Evolutionary conservation across 192 early-diverging fungal species (phyloP).

Genomic region (Coemansia guatemalensis): DNA sequence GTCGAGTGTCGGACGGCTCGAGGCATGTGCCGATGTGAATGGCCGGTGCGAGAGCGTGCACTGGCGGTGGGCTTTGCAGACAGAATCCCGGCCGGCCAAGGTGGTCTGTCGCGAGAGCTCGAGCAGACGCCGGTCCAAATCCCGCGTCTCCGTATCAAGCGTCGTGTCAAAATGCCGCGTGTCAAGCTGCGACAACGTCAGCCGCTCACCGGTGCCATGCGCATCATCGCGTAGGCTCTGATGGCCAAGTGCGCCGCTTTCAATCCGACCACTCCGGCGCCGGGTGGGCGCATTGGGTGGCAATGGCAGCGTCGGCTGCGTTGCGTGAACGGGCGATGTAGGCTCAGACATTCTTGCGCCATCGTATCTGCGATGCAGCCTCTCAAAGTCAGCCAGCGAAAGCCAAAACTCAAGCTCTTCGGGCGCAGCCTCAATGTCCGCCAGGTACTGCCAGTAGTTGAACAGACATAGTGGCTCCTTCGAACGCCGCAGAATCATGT

Average conservation of each 20-base stretch:
- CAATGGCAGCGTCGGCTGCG: slow-evolving; percentile 7
- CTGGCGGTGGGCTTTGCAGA: slow-evolving; percentile 29
- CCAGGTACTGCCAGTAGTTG: slow-evolving; percentile 73
- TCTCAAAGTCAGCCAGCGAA: slow-evolving; percentile 70
- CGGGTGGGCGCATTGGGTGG: slow-evolving; percentile 6
- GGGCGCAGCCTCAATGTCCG: slow-evolving; percentile 62
- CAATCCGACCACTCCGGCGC: slow-evolving; percentile 29
- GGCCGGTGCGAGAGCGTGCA: slow-evolving; percentile 35
- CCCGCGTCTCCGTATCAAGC: slow-evolving; percentile 42
- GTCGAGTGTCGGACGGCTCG: slow-evolving; percentile 30
- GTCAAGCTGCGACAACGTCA: slow-evolving; percentile 9
- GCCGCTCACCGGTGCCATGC: neutral
- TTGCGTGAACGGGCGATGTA: neutral
- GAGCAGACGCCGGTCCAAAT: slow-evolving; percentile 35
- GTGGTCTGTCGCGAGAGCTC: slow-evolving; percentile 31
- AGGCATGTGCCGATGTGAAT: slow-evolving; percentile 26
- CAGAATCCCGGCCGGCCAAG: slow-evolving; percentile 21
- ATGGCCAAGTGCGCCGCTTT: slow-evolving; percentile 41
- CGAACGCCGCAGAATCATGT: slow-evolving; percentile 67
- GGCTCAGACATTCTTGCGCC: slow-evolving; percentile 13
- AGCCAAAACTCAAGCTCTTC: slow-evolving; percentile 79
- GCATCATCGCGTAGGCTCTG: slow-evolving; percentile 5
- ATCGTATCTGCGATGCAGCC: slow-evolving; percentile 61
- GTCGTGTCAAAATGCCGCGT: slow-evolving; percentile 15
- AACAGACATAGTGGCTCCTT: slow-evolving; percentile 72